Percentiles rank a stretch among this genome's conserved stretches.
Evolutionary conservation across 805 yeast species (phyloP).

Genomic region (Barnettozyma vustinii): DNA sequence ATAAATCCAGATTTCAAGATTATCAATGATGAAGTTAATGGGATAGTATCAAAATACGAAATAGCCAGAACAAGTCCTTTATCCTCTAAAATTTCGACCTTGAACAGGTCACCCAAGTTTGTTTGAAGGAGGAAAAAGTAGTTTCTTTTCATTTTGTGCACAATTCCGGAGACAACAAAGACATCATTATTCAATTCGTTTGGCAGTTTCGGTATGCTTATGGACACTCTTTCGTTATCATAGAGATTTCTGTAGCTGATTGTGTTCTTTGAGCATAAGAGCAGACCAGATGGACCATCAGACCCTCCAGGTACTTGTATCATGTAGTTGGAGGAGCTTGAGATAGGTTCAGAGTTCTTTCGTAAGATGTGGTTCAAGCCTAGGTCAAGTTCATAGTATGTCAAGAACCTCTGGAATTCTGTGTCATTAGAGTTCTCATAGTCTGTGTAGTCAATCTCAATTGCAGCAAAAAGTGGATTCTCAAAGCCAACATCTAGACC

Average conservation of each 20-base stretch:
- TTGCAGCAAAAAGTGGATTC: constrained; percentile 78
- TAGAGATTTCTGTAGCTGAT: constrained; percentile 46
- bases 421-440: constrained; percentile 25
- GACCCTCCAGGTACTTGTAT: constrained; percentile 67
- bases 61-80: constrained; percentile 33
- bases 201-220: constrained; percentile 53
- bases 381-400: constrained; percentile 77
- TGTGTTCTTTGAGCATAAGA: constrained; percentile 55
- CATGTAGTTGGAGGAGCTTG: constrained; percentile 42
- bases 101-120: constrained; percentile 69
- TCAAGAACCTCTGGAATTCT: constrained; percentile 34
- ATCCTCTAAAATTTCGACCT: constrained; percentile 46
- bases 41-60: constrained; percentile 73
- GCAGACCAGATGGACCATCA: constrained; percentile 66
- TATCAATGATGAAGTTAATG: constrained; percentile 46
- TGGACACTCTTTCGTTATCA: constrained; percentile 28
- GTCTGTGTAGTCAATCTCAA: constrained; percentile 56
- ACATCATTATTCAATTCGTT: constrained; percentile 19
- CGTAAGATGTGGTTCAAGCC: constrained; percentile 76
- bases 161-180: constrained; percentile 48
- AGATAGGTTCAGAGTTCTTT: constrained; percentile 37
- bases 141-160: constrained; percentile 55
- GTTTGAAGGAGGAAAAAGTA: constrained; percentile 72
- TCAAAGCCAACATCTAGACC: constrained; percentile 74
- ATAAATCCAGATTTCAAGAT: constrained; percentile 74